phyloP scores from a whole-genome alignment of 305 asterid species.

The Petunia hybrid region DNA sequence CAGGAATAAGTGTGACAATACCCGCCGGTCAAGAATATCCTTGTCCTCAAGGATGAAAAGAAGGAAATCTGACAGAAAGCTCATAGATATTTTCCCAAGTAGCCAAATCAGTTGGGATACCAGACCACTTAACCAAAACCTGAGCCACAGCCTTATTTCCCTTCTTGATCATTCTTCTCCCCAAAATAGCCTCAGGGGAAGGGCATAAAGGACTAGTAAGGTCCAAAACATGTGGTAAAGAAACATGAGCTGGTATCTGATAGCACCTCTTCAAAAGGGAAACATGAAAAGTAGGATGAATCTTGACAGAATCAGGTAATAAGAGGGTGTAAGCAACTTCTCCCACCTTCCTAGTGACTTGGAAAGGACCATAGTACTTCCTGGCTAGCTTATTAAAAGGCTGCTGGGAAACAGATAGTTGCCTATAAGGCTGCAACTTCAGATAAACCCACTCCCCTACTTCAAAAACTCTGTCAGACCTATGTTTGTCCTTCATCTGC shows the following conservation, averaged over 20 bases:
- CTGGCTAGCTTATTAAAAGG: not conserved
- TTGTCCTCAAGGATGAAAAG: no score
- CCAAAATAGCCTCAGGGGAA: no score
- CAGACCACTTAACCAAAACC: not conserved
- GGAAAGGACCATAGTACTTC: not conserved
- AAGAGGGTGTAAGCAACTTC: not conserved
- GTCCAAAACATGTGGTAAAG: no score
- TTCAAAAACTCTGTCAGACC: not conserved
- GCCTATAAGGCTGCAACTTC: not conserved
- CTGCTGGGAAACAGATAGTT: not conserved
- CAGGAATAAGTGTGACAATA: no score
- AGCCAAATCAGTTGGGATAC: no score
- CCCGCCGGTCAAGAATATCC: no score
- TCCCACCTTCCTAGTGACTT: not conserved
- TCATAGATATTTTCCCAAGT: no score
- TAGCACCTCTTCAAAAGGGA: not conserved
- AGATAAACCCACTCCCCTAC: not conserved
- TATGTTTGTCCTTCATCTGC: not conserved
- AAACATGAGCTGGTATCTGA: no score
- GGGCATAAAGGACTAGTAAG: no score
- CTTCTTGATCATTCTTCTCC: no score
- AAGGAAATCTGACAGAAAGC: no score
- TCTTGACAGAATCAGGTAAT: not conserved
- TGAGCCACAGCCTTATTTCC: no score
- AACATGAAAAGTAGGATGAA: not conserved